Evolutionary conservation across 768 basidiomycete species (phyloP), one percentile per base, ranked within the genome.

Genomic region (Amanita jacksonii): DNA sequence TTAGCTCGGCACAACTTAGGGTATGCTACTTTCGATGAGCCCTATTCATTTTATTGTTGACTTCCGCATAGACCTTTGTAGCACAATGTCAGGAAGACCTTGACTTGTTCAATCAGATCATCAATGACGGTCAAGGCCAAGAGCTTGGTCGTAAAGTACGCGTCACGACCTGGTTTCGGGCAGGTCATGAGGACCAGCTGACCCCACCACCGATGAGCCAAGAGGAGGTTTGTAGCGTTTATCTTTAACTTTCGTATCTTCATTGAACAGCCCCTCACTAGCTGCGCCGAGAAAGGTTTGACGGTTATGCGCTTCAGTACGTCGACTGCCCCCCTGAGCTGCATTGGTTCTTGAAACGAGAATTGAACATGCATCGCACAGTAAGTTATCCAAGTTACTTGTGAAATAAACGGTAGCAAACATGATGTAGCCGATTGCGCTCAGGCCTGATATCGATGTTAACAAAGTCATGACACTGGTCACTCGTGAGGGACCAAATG

Each of bases 51-150:
- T 28, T 12, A 9, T 6, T 43, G 9, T 22, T 19, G 19, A 25
- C 10, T 19, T 18, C 8, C 15, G 10, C 38, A 16, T 51, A 94
- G 92, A 87, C 80, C 0, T 85, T 99, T 59, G 79, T 99, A 5
- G 76, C 80, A 13, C 87, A 91, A 58, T 81, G 78, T 51, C 72
- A 80, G 47, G 82, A 85, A 45, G 94, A 99, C 55, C 86, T 86
- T 40, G 66, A 81, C 47, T 62, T 69, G 1, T 66, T 98, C 34
- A 85, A 87, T 49, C 59, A 62, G 8, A 64, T 77, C 28, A 70
- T 86, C 52, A 84, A 83, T 51, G 87, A 90, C 60, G 57, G 65
- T 0, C 62, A 72, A 36, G 76, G 68, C 4, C 28, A 38, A n/a
- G 44, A 45, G 8, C 60, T 73, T 9, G 81, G 76, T 24, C 62